Evolutionary conservation across 2,329 filamentous ascomycete species (phyloP).

Genomic region (Nannizziopsis arthrosporioides): DNA sequence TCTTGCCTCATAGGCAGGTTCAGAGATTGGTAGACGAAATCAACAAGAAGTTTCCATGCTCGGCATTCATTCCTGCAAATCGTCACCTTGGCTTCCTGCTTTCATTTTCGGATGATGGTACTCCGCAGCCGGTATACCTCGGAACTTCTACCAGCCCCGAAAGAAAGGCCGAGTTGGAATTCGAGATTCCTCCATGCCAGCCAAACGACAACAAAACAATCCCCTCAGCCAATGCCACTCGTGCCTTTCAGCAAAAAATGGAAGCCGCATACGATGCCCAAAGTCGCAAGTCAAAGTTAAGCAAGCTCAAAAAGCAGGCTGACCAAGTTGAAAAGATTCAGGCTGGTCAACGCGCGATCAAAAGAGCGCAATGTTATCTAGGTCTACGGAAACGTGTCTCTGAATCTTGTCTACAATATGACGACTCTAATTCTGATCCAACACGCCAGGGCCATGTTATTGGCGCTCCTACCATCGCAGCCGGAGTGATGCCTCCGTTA

Average conservation of each 20-base stretch:
- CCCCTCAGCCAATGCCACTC: conserved; percentile 18
- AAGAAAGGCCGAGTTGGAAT: conserved; percentile 30
- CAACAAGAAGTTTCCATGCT: conserved; percentile 43
- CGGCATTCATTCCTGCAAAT: conserved; percentile 48
- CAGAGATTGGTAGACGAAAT: conserved; percentile 52
- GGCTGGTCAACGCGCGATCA: conserved; percentile 45
- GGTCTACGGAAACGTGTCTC: conserved; percentile 46
- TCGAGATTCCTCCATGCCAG: conserved; percentile 23
- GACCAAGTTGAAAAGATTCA: conserved; percentile 42
- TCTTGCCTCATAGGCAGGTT: conserved; percentile 58
- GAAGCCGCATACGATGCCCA: conserved; percentile 40
- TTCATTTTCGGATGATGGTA: conserved; percentile 49
- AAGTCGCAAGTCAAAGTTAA: conserved; percentile 39
- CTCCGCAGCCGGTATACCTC: conserved; percentile 56
- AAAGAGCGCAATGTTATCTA: conserved; percentile 57
- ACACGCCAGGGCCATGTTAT: conserved; percentile 19
- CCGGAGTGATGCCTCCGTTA: conserved; percentile 26
- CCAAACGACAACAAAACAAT: conserved; percentile 19
- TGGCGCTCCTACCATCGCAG: conserved; percentile 18
- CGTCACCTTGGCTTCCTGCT: conserved; percentile 47
- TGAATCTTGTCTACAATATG: conserved; percentile 10
- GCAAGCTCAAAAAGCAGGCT: conserved; percentile 41
- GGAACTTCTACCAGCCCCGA: conserved; percentile 43
- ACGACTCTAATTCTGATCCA: conserved; percentile 17
- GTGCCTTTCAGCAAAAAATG: conserved; percentile 46